phyloP scores from a whole-genome alignment of 2,329 filamentous ascomycete genomes.

The Fusarium kyushuense region DNA sequence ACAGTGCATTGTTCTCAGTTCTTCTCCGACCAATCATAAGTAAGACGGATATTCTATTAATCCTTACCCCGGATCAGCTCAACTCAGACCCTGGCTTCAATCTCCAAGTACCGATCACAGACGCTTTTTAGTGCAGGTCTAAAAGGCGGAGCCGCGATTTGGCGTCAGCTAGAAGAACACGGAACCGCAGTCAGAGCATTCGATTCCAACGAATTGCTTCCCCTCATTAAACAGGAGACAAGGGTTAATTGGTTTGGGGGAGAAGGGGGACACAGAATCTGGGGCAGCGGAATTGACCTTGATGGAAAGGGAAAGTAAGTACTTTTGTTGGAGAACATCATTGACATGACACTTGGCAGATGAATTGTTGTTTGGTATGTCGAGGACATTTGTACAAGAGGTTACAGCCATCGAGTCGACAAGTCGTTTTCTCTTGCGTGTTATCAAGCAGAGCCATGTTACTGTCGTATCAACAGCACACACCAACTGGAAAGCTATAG shows the following conservation, averaged over 20 bases:
- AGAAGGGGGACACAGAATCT: neutral
- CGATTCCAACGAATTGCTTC: conserved; percentile 11
- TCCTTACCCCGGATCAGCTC: conserved; percentile 4
- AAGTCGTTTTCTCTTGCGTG: neutral
- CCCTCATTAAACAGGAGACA: conserved; percentile 30
- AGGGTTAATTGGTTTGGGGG: neutral
- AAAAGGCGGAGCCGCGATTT: conserved; percentile 48
- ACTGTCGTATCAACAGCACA: neutral
- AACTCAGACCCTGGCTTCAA: neutral
- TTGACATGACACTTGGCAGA: neutral
- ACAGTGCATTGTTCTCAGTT: neutral
- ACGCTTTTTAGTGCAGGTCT: conserved; percentile 18
- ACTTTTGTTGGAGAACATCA: conserved; percentile 2
- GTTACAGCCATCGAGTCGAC: conserved; percentile 1
- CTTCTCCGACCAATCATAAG: neutral
- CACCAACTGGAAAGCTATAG: conserved; percentile 12
- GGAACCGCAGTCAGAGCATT: conserved; percentile 42
- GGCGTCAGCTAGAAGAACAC: conserved; percentile 38
- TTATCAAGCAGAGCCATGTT: neutral
- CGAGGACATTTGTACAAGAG: conserved; percentile 6
- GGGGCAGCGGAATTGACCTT: conserved; percentile 18
- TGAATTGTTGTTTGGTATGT: neutral
- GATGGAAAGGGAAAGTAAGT: neutral
- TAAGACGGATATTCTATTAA: conserved; percentile 6
- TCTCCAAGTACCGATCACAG: conserved; percentile 4